phyloP scores from a whole-genome alignment of 257 asterid genomes.

The Fraxinus excelsior region DNA sequence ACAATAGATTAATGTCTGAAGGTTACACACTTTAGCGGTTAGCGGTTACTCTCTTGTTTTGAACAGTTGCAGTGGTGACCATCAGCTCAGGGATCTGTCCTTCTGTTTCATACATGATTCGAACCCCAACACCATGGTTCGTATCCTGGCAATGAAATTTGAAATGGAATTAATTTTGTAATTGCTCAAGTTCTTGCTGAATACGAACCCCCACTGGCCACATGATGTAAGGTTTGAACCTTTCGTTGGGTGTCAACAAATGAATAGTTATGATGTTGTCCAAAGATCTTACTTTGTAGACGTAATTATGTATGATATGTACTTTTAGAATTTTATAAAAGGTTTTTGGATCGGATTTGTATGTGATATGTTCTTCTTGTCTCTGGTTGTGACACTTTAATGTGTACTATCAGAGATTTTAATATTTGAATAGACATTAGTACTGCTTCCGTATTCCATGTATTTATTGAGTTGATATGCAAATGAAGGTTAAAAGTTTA shows the following conservation, averaged over 20 bases:
- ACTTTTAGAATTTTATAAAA: background rate
- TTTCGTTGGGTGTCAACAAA: background rate
- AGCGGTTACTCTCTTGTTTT: background rate
- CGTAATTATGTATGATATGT: background rate
- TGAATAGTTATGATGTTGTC: background rate
- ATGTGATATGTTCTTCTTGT: no score
- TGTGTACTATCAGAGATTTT: background rate
- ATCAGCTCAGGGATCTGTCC: background rate
- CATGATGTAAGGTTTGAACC: no score
- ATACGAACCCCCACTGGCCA: no score
- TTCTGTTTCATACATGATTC: background rate
- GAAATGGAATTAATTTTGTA: background rate
- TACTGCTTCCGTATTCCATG: background rate
- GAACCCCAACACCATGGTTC: background rate
- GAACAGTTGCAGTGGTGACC: background rate
- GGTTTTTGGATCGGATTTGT: background rate
- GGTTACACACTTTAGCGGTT: background rate
- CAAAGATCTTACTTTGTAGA: no score
- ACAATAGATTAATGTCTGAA: background rate
- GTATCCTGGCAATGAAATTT: background rate
- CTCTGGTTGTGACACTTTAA: no score
- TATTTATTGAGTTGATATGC: no score
- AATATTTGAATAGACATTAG: no score
- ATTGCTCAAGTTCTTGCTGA: background rate
- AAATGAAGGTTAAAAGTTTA: no score